Conservation (phyloP, 768 basidiomycete genomes). For the Lentinula sp. region DNA sequence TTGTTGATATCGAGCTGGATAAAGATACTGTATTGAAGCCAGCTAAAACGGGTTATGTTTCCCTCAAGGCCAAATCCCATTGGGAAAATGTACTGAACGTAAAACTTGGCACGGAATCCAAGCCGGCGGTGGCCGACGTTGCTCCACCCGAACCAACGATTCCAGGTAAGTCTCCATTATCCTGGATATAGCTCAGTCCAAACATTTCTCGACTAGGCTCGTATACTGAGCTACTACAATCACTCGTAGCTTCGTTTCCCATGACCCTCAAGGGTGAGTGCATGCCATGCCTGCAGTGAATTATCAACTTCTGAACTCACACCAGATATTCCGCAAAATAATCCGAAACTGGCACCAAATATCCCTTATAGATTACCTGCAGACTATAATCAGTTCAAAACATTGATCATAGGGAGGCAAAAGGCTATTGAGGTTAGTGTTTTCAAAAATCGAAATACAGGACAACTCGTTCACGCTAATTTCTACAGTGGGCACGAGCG, state of each 20-base stretch:
- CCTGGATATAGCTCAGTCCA: neutral
- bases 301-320: neutral
- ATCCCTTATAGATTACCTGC: slow-evolving; percentile 36
- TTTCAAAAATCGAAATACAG: neutral
- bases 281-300: neutral
- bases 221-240: slow-evolving; percentile 22
- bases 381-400: slow-evolving; percentile 25
- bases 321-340: neutral
- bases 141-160: neutral
- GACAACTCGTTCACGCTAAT: neutral
- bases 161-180: neutral
- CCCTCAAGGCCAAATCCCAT: slow-evolving; percentile 26
- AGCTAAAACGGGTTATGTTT: slow-evolving; percentile 20
- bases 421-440: slow-evolving; percentile 20
- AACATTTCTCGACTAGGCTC: neutral
- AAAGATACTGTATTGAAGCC: slow-evolving; percentile 36
- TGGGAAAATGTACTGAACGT: slow-evolving; percentile 25
- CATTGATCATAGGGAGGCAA: slow-evolving; percentile 34
- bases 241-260: slow-evolving; percentile 31
- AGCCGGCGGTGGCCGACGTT: neutral
- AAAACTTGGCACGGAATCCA: neutral
- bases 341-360: slow-evolving; percentile 7
- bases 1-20: slow-evolving; percentile 48
- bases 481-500: slow-evolving; percentile 39
- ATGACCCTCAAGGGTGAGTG: slow-evolving; percentile 35